Evolutionary conservation across 805 yeast species (phyloP), one percentile per base, ranked within the genome.

Genomic region (Starmerella powellii): DNA sequence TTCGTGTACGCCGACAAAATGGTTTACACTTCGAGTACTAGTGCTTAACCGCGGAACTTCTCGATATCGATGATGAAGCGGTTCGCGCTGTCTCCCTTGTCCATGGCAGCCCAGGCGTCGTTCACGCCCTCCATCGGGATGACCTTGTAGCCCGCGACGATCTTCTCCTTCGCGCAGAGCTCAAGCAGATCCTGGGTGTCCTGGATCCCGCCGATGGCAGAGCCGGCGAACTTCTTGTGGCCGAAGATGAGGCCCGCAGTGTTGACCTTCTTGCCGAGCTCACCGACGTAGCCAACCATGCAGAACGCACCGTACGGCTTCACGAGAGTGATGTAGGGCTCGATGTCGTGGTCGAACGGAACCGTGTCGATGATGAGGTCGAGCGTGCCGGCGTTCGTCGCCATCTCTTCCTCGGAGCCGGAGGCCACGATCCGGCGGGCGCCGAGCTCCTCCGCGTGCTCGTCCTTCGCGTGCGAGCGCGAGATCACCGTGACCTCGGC

Each of bases 181-280:
- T 74, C 64, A 52, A 81, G 66, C 75, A 82, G 72, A 51, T 77
- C 80, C 34, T 66, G 56, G 51, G 80, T 79, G 62, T 80, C 87
- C 38, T 59, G 59, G 58, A 76, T 75, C 37, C 78, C 70, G 77
- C 91, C 58, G 72, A 63, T 63, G 43, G 67, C 65, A 12, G 85
- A 76, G 8, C 80, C 67, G 37, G 48, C 18, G 8, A 50, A 13
- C 5, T 16, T 21, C 15, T 37, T 28, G 35, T 40, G 33, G 20
- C 80, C 79, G 47, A 76, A 63, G 32, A 68, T 62, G 37, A 71
- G 61, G 46, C 61, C 54, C 13, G 58, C 51, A 50, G 75, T 62
- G 62, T 76, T 75, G 19, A 72, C 61, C 74, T 70, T 39, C 10
- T 16, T 32, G 27, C 32, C 36, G 24, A 72, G 61, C 24, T 18